Evolutionary conservation across 2,329 filamentous ascomycete species (phyloP).

Genomic region (Hymenoscyphus linearis): DNA sequence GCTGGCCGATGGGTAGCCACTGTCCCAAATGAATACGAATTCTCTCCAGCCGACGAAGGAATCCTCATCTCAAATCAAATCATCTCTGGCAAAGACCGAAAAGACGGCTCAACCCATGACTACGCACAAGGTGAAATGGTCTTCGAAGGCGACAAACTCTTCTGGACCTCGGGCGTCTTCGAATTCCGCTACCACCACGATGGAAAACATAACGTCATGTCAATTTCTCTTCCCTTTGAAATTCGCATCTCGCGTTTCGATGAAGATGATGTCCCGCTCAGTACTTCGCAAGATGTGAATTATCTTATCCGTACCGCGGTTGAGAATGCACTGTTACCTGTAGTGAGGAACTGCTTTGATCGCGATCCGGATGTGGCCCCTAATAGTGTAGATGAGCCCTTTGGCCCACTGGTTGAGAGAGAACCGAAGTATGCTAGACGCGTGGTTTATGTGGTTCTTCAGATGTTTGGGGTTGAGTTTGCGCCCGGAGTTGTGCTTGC

Average conservation of each 20-base stretch:
- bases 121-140: slow-evolving; percentile 74
- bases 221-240: slow-evolving; percentile 89
- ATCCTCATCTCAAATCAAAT: slow-evolving; percentile 66
- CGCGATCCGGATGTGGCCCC: slow-evolving; percentile 88
- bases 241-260: slow-evolving; percentile 78
- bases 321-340: slow-evolving; percentile 70
- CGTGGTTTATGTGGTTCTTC: slow-evolving; percentile 88
- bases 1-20: slow-evolving; percentile 87
- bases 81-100: slow-evolving; percentile 38
- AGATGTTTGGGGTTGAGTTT: slow-evolving; percentile 97
- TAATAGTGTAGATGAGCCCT: slow-evolving; percentile 69
- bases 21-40: slow-evolving; percentile 70
- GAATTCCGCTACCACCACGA: slow-evolving; percentile 97
- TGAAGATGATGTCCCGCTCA: slow-evolving; percentile 53
- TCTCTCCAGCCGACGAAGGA: slow-evolving; percentile 67
- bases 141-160: slow-evolving; percentile 89
- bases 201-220: slow-evolving; percentile 88
- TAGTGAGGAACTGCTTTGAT: slow-evolving; percentile 90
- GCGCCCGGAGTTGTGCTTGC: slow-evolving; percentile 87
- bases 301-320: slow-evolving; percentile 63
- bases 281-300: slow-evolving; percentile 47
- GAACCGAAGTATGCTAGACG: slow-evolving; percentile 85
- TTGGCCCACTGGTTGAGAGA: slow-evolving; percentile 78
- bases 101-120: slow-evolving; percentile 47
- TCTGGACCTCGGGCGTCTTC: slow-evolving; percentile 95